Conservation (phyloP, 371 early-diverging fungal genomes). For the Haplosporangium sp. region DNA sequence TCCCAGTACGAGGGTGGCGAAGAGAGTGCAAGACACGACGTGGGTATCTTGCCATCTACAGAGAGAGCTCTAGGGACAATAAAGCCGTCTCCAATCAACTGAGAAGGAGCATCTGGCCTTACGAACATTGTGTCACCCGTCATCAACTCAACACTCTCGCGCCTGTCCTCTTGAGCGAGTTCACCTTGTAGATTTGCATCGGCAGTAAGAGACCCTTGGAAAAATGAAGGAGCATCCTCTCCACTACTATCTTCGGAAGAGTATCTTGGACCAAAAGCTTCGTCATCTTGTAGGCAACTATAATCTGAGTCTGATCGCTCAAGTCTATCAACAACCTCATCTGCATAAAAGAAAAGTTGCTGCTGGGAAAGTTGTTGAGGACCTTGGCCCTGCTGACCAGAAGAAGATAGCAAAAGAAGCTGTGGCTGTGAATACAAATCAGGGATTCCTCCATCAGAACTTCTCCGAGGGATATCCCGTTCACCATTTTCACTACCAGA, state of each 20-base stretch:
- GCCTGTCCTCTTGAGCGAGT: slow-evolving; percentile 35
- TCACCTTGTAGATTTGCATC: slow-evolving; percentile 31
- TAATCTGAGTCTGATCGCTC: slow-evolving; percentile 13
- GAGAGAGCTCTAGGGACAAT: slow-evolving; percentile 23
- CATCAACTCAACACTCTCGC: slow-evolving; percentile 41
- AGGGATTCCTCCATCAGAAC: neutral
- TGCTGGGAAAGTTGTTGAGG: slow-evolving; percentile 36
- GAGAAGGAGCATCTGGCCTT: slow-evolving; percentile 12
- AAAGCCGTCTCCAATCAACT: slow-evolving; percentile 4
- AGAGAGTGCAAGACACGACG: slow-evolving; percentile 38
- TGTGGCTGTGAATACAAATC: slow-evolving; percentile 22
- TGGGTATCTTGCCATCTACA: slow-evolving; percentile 26
- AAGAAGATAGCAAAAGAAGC: slow-evolving; percentile 22
- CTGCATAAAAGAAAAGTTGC: slow-evolving; percentile 47
- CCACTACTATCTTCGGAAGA: slow-evolving; percentile 10
- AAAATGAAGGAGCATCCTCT: slow-evolving; percentile 19
- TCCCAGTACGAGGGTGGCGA: slow-evolving; percentile 55
- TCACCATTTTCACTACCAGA: slow-evolving; percentile 19
- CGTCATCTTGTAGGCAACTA: slow-evolving; percentile 9
- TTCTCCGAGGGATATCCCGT: neutral
- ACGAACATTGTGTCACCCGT: neutral
- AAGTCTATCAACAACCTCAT: slow-evolving; percentile 24
- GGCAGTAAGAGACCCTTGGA: slow-evolving; percentile 17
- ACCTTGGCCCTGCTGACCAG: slow-evolving; percentile 12
- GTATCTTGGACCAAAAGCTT: neutral